A percentile compares a stretch with the other conserved stretches of the same genome.
These are phyloP conservation scores for Groenewaldozyma auringiensis DNA, from an alignment of 1,139 yeast genomes.

Conservation along the genomic window DNA sequence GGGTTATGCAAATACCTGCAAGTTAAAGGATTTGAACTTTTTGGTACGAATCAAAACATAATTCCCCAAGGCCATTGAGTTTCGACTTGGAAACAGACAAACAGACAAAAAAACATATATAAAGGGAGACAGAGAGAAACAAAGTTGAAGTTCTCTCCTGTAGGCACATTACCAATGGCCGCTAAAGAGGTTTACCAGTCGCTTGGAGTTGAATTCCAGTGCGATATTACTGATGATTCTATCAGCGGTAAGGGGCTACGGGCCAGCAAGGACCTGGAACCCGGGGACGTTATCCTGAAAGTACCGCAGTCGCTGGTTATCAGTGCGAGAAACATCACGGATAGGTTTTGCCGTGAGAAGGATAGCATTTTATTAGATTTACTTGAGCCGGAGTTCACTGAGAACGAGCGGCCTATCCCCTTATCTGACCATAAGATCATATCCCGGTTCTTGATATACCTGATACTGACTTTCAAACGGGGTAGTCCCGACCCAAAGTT, in stretches of 20 bases:
- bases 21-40: too few species aligned
- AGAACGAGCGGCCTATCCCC: not conserved
- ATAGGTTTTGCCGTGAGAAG: not conserved
- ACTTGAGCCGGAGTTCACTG: not conserved
- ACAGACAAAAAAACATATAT: too few species aligned
- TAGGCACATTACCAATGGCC: too few species aligned
- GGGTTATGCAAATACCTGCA: too few species aligned
- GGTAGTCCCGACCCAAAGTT: constrained; percentile 19
- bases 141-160: too few species aligned
- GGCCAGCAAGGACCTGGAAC: not conserved
- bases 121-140: too few species aligned
- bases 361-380: not conserved
- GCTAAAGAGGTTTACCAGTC: too few species aligned
- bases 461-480: constrained; percentile 16
- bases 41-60: too few species aligned
- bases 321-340: not conserved
- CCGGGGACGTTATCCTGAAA: not conserved
- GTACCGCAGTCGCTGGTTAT: not conserved
- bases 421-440: constrained; percentile 1
- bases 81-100: too few species aligned
- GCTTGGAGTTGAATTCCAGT: not conserved
- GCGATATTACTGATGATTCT: not conserved
- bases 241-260: not conserved
- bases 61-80: too few species aligned
- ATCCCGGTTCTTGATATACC: constrained; percentile 7